Conservation (phyloP, 148 eudicot genomes). For the Gaultheria prostrata region DNA sequence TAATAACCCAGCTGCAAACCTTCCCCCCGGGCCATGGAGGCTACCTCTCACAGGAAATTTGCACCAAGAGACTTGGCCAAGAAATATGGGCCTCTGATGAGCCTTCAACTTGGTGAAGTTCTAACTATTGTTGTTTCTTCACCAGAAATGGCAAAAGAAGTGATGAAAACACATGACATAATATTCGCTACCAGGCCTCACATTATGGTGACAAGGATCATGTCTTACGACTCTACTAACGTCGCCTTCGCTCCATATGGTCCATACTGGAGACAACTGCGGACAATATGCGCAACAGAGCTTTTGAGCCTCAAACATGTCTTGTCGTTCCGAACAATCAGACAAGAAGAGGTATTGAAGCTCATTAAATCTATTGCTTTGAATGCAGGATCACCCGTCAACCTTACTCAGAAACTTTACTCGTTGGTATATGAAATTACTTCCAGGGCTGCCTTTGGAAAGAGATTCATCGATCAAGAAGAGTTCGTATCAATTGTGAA, state of each 20-base stretch:
- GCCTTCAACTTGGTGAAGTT: slow-evolving; percentile 26
- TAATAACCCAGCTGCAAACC: no score
- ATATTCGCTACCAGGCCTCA: slow-evolving; percentile 20
- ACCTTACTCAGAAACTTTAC: slow-evolving; percentile 15
- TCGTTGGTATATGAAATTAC: slow-evolving; percentile 5
- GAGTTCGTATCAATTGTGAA: slow-evolving; percentile 4
- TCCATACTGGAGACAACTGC: neutral
- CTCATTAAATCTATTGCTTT: slow-evolving; percentile 10
- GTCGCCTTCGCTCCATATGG: neutral
- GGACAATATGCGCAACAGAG: slow-evolving; percentile 26
- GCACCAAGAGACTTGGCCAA: slow-evolving; percentile 22
- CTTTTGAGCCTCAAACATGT: slow-evolving; percentile 27
- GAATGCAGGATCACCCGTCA: slow-evolving; percentile 11
- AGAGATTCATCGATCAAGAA: slow-evolving; percentile 15
- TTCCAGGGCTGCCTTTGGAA: slow-evolving; percentile 27
- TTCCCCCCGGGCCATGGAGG: neutral
- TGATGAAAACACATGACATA: slow-evolving; percentile 30
- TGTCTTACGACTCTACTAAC: neutral
- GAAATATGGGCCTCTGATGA: slow-evolving; percentile 28
- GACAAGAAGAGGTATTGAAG: slow-evolving; percentile 22
- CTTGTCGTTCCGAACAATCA: neutral
- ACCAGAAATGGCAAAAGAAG: slow-evolving; percentile 25
- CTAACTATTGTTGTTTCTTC: slow-evolving; percentile 14
- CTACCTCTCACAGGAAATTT: slow-evolving; percentile 16
- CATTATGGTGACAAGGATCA: neutral